These are phyloP conservation scores for Physocladia obscura DNA, from an alignment of 192 early-diverging fungal species.

Conservation along the genomic window DNA sequence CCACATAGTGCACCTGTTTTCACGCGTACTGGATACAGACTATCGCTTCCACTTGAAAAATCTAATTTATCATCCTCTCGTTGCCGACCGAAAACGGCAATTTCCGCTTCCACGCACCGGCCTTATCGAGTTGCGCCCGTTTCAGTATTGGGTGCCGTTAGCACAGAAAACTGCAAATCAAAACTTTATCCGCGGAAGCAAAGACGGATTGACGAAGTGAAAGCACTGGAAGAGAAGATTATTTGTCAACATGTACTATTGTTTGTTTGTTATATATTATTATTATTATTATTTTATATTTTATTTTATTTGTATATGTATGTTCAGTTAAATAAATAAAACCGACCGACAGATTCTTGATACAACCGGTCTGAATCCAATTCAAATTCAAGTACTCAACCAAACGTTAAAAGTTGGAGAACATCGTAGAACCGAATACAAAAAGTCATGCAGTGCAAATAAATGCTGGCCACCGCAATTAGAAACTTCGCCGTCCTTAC, in stretches of 20 bases:
- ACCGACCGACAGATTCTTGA: not conserved
- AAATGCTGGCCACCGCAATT: not conserved
- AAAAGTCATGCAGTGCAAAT: not conserved
- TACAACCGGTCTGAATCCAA: not conserved
- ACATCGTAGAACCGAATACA: not conserved
- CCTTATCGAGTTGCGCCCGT: not conserved
- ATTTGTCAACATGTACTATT: not conserved
- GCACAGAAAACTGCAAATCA: not conserved
- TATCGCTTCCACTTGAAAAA: not conserved
- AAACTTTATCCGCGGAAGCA: not conserved
- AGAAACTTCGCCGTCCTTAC: no score
- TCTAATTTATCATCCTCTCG: not conserved
- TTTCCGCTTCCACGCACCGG: not conserved
- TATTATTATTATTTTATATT: no score
- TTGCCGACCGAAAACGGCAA: not conserved
- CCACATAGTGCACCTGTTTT: not conserved
- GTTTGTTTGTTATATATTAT: not conserved
- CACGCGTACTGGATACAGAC: not conserved
- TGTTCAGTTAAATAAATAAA: no score
- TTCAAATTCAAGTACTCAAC: not conserved
- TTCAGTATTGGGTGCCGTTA: not conserved
- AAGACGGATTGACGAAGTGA: not conserved
- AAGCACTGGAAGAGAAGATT: not conserved
- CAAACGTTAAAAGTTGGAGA: not conserved
- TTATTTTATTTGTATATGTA: no score